These are phyloP conservation scores for Sporisorium iseilematis-ciliati DNA, from an alignment of 1,284 basidiomycete species.

Conservation along the genomic window DNA sequence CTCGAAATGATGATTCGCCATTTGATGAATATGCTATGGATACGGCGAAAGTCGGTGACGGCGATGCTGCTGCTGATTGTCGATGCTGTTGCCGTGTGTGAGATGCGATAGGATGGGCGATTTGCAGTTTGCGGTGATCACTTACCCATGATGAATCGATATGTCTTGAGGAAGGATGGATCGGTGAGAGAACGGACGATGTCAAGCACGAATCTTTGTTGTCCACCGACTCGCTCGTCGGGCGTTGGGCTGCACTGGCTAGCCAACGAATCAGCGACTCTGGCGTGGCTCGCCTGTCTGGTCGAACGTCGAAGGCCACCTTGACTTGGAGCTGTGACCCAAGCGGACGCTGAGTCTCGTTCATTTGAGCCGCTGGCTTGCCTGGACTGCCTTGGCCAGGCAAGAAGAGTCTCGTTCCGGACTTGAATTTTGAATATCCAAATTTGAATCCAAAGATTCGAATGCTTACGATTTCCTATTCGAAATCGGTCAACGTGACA, in stretches of 20 bases:
- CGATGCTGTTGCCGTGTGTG: conserved; percentile 8
- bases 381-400: too few relatives aligned
- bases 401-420: too few relatives aligned
- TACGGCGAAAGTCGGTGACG: conserved; percentile 5
- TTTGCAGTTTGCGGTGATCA: conserved; percentile 40
- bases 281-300: neutral
- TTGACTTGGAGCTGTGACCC: neutral
- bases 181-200: conserved; percentile 48
- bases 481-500: too few relatives aligned
- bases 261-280: conserved; percentile 3
- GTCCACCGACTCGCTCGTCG: conserved; percentile 19
- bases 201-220: conserved; percentile 42
- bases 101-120: conserved; percentile 29
- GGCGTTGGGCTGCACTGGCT: neutral
- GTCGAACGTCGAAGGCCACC: too few relatives aligned
- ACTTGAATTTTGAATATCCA: too few relatives aligned
- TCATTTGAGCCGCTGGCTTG: too few relatives aligned
- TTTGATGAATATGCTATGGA: neutral
- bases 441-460: too few relatives aligned
- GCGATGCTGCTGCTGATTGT: conserved; percentile 15
- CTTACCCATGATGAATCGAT: conserved; percentile 59
- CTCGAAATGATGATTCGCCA: neutral
- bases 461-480: too few relatives aligned
- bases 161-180: conserved; percentile 60
- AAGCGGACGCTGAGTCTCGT: neutral